phyloP scores from a whole-genome alignment of 1,284 basidiomycete genomes.

The Ganoderma meredithae region DNA sequence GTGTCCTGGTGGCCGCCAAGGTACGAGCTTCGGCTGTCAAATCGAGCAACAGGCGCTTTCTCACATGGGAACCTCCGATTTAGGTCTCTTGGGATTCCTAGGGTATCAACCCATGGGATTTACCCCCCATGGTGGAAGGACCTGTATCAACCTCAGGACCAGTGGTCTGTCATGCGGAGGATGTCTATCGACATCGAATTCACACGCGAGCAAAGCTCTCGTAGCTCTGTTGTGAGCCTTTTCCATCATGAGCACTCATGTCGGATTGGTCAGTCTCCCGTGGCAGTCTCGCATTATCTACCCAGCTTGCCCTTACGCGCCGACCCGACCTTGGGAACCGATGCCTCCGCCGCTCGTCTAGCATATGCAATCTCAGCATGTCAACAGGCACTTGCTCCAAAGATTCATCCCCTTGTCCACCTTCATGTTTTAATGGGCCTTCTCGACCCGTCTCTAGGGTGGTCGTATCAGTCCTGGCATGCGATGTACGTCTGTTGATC shows the following conservation, averaged over 20 bases:
- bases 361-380: background rate
- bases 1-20: background rate
- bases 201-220: background rate
- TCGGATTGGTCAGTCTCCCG: background rate
- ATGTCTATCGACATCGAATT: background rate
- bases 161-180: background rate
- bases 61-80: constrained; percentile 2
- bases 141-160: background rate
- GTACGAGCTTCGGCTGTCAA: background rate
- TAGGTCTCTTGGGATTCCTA: background rate
- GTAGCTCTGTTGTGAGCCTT: background rate
- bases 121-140: background rate
- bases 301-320: background rate
- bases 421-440: background rate
- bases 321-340: background rate
- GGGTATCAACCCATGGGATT: background rate
- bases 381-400: background rate
- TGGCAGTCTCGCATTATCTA: background rate
- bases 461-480: background rate
- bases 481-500: background rate
- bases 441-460: background rate
- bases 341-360: background rate
- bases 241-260: background rate
- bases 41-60: background rate
- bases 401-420: background rate